Percentiles rank a stretch among this genome's conserved stretches.
Evolutionary conservation across 352 stramenopile species (phyloP).

Genomic region (Phytopythium kandeliae): DNA sequence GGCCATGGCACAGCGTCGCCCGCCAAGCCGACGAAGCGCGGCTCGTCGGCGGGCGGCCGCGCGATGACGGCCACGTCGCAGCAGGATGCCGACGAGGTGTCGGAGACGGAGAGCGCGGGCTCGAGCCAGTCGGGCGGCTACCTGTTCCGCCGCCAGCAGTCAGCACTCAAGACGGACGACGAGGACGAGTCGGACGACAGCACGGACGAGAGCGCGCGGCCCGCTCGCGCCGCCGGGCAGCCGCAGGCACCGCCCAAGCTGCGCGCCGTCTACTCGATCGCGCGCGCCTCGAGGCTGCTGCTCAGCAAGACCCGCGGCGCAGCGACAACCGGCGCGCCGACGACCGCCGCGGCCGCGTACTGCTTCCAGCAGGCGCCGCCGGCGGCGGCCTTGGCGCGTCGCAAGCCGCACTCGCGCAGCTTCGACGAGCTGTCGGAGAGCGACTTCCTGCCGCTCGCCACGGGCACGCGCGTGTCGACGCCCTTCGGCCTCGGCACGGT

Average conservation of each 20-base stretch:
- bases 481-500: conserved; percentile 63
- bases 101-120: conserved; percentile 54
- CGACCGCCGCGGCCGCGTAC: conserved; percentile 6
- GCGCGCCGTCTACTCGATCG: conserved; percentile 47
- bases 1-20: conserved; percentile 7
- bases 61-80: conserved; percentile 41
- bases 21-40: neutral
- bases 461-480: conserved; percentile 48
- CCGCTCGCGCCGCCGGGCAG: neutral
- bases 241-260: conserved; percentile 7
- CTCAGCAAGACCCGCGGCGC: conserved; percentile 21
- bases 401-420: conserved; percentile 16
- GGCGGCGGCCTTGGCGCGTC: neutral
- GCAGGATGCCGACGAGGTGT: conserved; percentile 34
- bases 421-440: conserved; percentile 37
- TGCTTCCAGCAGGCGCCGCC: conserved; percentile 20
- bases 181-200: conserved; percentile 15
- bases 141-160: conserved; percentile 19
- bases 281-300: conserved; percentile 53
- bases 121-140: conserved; percentile 20
- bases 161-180: conserved; percentile 23
- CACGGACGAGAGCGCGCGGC: neutral
- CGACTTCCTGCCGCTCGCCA: conserved; percentile 29
- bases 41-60: conserved; percentile 8
- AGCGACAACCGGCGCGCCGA: too few species aligned